A percentile compares a stretch with the other conserved stretches of the same genome.
phyloP scores from a whole-genome alignment of 2,329 filamentous ascomycete species.

The Xylariales sp. region DNA sequence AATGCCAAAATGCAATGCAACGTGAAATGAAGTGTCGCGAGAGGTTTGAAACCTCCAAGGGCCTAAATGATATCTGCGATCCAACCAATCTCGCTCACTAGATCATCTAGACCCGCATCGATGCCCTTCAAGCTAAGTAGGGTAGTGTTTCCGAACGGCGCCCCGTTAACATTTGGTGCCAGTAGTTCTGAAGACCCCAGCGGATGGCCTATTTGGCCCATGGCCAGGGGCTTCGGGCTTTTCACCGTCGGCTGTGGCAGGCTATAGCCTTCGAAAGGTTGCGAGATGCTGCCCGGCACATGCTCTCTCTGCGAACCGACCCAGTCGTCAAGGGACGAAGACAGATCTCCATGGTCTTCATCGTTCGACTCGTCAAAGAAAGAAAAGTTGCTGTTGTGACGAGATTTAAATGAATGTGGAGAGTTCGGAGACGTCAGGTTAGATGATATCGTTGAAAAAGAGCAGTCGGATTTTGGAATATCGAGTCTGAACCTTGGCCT shows the following conservation, averaged over 20 bases:
- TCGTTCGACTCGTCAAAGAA: slow-evolving; percentile 45
- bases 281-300: too few species aligned
- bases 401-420: slow-evolving; percentile 29
- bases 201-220: slow-evolving; percentile 10
- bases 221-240: slow-evolving; percentile 20
- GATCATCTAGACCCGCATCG: slow-evolving; percentile 29
- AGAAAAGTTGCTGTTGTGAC: slow-evolving; percentile 34
- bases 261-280: slow-evolving; percentile 39
- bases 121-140: slow-evolving; percentile 25
- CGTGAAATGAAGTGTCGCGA: too few species aligned
- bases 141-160: slow-evolving; percentile 18
- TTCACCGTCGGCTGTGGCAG: slow-evolving; percentile 33
- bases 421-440: slow-evolving; percentile 30
- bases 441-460: slow-evolving; percentile 23
- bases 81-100: slow-evolving; percentile 45
- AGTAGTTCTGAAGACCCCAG: slow-evolving; percentile 26
- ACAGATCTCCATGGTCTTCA: slow-evolving; percentile 32
- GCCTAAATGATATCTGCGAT: slow-evolving; percentile 42
- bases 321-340: too few species aligned
- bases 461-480: slow-evolving; percentile 22
- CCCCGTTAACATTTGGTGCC: slow-evolving; percentile 20
- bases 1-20: too few species aligned
- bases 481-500: slow-evolving; percentile 14
- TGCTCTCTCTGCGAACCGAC: too few species aligned
- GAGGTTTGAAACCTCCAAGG: neutral